Evolutionary conservation across 768 basidiomycete species (phyloP), one percentile per base, ranked within the genome.

Genomic region (Suillus fuscotomentosus): DNA sequence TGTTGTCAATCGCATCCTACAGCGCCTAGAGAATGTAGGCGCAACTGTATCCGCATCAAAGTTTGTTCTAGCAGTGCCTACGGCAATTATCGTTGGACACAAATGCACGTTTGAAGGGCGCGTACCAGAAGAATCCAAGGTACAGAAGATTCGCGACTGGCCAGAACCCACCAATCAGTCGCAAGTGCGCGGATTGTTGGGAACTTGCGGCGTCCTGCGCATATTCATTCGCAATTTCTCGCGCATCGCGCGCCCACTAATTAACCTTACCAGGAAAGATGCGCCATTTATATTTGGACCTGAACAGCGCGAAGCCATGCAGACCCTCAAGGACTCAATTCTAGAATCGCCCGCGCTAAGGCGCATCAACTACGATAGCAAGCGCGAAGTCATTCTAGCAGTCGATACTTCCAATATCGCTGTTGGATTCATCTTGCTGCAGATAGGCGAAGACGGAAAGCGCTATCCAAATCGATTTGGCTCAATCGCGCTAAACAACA

Each of bases 11-110:
- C 41, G 76, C 0, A 62, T 84, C 3, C 31, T 81, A 0, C 78
- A 82, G 20, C 66, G 69, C 0, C 73, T 83, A 27, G 76, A 78
- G 24, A 73, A 80, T 45, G 48, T 66, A 3, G 77, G 81, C 0
- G 75, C 74, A 0, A 83, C 78, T 0, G 76, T 83, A 76, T 0
- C 27, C 27, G 77, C 77, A 0, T 56, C 69, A 9, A 84, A 83
- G 60, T 65, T 75, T 0, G 31, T 31, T 31, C 27, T 31, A 31
- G 27, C 27, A 0, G 27, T 3, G 3, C 27, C 27, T 4, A 31
- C 27, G 68, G 66, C 74, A 0, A 63, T 69, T 0, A 72, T 83
- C 0, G 61, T 84, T 0, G 79, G 81, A 0, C 79, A 84, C 51
- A 60, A 57, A 0, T 82, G 80, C 62, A 80, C 75, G 0, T 73